phyloP scores from a whole-genome alignment of 352 stramenopile species.

The Plasmopara halstedii region DNA sequence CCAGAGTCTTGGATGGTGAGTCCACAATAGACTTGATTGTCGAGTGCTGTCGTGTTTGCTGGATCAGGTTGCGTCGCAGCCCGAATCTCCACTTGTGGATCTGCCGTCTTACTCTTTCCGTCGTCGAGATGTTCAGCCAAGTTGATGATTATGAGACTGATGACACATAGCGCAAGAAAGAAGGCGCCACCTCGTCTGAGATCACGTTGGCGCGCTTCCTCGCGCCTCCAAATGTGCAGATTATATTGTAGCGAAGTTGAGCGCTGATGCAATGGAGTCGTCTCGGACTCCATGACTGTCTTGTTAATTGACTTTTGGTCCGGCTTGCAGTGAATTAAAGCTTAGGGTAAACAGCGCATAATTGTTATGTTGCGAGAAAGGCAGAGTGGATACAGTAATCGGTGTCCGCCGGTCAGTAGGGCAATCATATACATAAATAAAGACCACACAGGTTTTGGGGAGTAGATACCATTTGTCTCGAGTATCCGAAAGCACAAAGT shows the following conservation, averaged over 20 bases:
- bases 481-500: neutral
- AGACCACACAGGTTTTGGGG: neutral
- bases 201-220: constrained; percentile 17
- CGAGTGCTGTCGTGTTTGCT: constrained; percentile 4
- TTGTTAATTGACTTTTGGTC: neutral
- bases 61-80: constrained; percentile 11
- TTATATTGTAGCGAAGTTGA: constrained; percentile 25
- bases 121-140: constrained; percentile 10
- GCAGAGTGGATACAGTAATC: neutral
- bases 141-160: constrained; percentile 18
- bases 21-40: constrained; percentile 33
- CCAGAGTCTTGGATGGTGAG: constrained; percentile 39
- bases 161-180: constrained; percentile 12
- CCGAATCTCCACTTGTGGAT: constrained; percentile 14
- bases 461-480: too few relatives aligned
- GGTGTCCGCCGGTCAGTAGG: too few relatives aligned
- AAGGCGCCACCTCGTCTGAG: constrained; percentile 19
- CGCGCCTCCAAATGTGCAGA: constrained; percentile 17
- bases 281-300: constrained; percentile 13
- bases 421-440: neutral
- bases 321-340: constrained; percentile 7
- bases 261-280: constrained; percentile 13
- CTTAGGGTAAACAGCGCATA: constrained; percentile 6
- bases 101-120: constrained; percentile 3
- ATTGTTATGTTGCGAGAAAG: constrained; percentile 17